Conservation (phyloP, 257 asterid genomes). For the Solanum sejunctum region DNA sequence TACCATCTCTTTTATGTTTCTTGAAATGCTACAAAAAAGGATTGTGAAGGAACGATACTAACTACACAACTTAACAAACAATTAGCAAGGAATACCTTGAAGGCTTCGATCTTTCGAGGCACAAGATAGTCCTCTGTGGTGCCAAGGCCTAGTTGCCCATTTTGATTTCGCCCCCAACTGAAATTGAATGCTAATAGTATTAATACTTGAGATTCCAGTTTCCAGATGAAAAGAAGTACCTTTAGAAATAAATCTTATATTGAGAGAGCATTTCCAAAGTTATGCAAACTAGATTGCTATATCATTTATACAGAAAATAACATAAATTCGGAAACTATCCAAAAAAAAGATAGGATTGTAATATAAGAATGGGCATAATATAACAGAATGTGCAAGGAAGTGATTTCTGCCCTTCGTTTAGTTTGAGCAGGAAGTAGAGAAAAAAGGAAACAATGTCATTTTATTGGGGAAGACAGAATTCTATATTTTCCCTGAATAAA, state of each 20-base stretch:
- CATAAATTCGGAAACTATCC: background rate
- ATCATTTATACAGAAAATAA: background rate
- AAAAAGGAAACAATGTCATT: background rate
- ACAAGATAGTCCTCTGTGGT: conserved; percentile 82
- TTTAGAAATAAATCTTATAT: background rate
- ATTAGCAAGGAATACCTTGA: conserved; percentile 44
- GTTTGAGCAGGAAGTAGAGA: background rate
- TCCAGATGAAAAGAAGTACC: background rate
- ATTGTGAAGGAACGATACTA: background rate
- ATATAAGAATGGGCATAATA: background rate
- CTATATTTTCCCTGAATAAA: background rate
- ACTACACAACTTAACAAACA: background rate
- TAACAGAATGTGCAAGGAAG: background rate
- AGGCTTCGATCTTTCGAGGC: conserved; percentile 77
- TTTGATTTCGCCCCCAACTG: conserved; percentile 98
- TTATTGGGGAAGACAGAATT: background rate
- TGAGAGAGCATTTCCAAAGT: background rate
- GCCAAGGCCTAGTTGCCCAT: conserved; percentile 98
- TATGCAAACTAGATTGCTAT: background rate
- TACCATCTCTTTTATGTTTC: background rate
- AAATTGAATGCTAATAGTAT: conserved; percentile 8
- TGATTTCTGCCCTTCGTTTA: background rate
- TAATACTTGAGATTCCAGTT: background rate
- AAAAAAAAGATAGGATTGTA: background rate
- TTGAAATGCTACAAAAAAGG: background rate